Percentiles rank a stretch among this genome's conserved stretches.
Evolutionary conservation across 1,284 basidiomycete species (phyloP).

Genomic region (Leccinum olivaceoglutinosum): DNA sequence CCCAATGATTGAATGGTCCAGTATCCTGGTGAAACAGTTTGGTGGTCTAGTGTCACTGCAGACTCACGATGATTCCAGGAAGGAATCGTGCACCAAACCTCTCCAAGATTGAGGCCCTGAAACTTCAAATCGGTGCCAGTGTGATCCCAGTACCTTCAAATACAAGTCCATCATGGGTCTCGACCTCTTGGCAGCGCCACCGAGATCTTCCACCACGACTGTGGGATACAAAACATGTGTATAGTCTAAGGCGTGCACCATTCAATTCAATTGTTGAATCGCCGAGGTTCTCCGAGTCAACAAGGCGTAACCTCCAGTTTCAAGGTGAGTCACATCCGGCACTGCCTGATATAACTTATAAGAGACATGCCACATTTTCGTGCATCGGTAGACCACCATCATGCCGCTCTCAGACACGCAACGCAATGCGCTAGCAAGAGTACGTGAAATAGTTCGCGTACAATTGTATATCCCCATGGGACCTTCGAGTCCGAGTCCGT

Average conservation of each 20-base stretch:
- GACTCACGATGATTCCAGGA: background rate
- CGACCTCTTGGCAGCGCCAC: background rate
- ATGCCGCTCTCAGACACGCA: slow-evolving; percentile 21
- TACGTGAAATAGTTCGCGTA: background rate
- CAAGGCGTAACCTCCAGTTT: background rate
- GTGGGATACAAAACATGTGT: background rate
- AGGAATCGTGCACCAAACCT: background rate
- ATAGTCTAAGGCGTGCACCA: background rate
- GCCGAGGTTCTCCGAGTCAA: background rate
- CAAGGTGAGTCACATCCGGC: background rate
- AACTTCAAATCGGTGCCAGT: background rate
- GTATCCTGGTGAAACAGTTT: too few relatives aligned
- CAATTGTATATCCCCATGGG: background rate
- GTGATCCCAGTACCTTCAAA: background rate
- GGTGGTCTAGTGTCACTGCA: background rate
- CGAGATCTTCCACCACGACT: background rate
- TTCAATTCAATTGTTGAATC: background rate
- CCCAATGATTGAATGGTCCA: too few relatives aligned
- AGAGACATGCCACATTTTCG: background rate
- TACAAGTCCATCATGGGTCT: background rate
- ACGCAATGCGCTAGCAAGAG: slow-evolving; percentile 1
- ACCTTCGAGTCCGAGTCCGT: slow-evolving; percentile 9
- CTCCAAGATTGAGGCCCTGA: background rate
- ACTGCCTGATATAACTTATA: background rate
- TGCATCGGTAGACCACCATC: background rate